Conservation (phyloP, 2,329 filamentous ascomycete species). For the Aaosphaeria pasadenensis region DNA sequence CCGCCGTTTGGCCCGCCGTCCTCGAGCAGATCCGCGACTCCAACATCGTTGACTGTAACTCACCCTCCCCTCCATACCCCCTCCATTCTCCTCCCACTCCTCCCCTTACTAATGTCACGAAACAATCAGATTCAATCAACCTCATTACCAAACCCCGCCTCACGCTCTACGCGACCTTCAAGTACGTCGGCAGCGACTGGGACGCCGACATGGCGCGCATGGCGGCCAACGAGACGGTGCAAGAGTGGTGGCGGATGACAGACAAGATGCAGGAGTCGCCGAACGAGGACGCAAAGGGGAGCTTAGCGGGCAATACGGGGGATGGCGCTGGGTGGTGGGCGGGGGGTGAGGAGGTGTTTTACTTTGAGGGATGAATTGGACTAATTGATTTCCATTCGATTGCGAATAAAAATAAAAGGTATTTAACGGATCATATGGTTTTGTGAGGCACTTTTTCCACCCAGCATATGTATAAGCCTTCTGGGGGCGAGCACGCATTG, state of each 20-base stretch:
- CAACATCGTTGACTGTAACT: slow-evolving; percentile 65
- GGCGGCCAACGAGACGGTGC: slow-evolving; percentile 68
- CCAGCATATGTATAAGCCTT: neutral
- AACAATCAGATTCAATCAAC: slow-evolving; percentile 61
- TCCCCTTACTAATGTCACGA: neutral
- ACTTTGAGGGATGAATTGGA: slow-evolving; percentile 33
- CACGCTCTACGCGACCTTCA: slow-evolving; percentile 73
- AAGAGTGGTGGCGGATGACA: slow-evolving; percentile 79
- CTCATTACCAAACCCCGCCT: slow-evolving; percentile 58
- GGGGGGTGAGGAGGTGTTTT: slow-evolving; percentile 67
- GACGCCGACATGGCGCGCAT: slow-evolving; percentile 74
- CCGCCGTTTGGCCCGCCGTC: slow-evolving; percentile 74
- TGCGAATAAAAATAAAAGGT: too few relatives aligned
- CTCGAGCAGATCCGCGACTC: slow-evolving; percentile 71
- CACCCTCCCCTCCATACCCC: neutral
- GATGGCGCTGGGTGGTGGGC: slow-evolving; percentile 60
- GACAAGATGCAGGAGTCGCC: slow-evolving; percentile 67
- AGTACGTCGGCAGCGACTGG: slow-evolving; percentile 72
- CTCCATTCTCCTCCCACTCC: neutral
- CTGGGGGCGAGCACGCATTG: neutral
- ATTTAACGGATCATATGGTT: too few relatives aligned
- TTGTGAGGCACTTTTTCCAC: too few relatives aligned
- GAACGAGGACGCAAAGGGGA: slow-evolving; percentile 35
- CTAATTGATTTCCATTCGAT: too few relatives aligned
- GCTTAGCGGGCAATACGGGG: slow-evolving; percentile 1